These are phyloP conservation scores for Rhizopogon rudus DNA, from an alignment of 768 basidiomycete genomes.

Conservation along the genomic window DNA sequence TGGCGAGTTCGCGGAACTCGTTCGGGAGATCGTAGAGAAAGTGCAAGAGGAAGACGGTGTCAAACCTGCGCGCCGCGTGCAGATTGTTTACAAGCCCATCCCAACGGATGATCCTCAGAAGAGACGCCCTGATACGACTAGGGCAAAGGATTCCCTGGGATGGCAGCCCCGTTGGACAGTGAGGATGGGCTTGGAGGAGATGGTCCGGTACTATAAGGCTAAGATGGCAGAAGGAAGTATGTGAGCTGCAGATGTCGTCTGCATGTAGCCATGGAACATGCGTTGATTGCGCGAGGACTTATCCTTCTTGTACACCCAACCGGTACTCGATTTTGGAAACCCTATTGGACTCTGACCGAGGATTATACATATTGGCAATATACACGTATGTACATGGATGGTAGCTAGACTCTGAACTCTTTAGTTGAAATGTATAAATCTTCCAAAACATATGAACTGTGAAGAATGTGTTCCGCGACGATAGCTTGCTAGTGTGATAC, in stretches of 20 bases:
- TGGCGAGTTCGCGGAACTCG: constrained; percentile 87
- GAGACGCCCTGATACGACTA: constrained; percentile 87
- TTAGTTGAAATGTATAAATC: constrained; percentile 9
- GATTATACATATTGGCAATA: background rate
- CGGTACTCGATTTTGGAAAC: background rate
- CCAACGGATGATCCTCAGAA: constrained; percentile 94
- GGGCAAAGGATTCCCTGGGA: constrained; percentile 75
- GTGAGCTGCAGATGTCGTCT: constrained; percentile 24
- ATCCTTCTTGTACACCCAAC: too few species aligned
- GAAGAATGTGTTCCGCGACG: background rate
- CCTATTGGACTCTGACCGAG: background rate
- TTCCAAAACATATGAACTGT: background rate
- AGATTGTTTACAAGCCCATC: constrained; percentile 76
- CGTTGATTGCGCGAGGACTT: too few species aligned
- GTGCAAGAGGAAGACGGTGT: constrained; percentile 83
- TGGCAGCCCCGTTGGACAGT: constrained; percentile 97
- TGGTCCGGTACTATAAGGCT: constrained; percentile 89
- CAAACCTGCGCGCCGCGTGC: constrained; percentile 42
- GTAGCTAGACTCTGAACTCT: constrained; percentile 3
- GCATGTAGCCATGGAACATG: too few species aligned
- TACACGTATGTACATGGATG: constrained; percentile 15
- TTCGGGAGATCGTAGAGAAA: constrained; percentile 88
- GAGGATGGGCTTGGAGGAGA: constrained; percentile 90
- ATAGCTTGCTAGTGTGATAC: constrained; percentile 3
- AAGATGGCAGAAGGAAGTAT: constrained; percentile 84